Percentiles rank a stretch among this genome's conserved stretches.
Conservation (phyloP, 129 eudicot species). For the Helianthus annuus region HanXRQr2.0-SUNRISE NC_035444.2:2835617-2836116, state of each 20-base stretch:
- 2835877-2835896: neutral
- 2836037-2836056: too few relatives aligned
- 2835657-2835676: neutral
- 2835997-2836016: neutral
- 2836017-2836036: too few relatives aligned
- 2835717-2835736: conserved; percentile 88
- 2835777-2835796: conserved; percentile 62
- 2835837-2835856: neutral
- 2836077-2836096: too few relatives aligned
- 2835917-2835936: conserved; percentile 43
- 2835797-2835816: conserved; percentile 79
- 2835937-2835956: conserved; percentile 68
- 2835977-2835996: conserved; percentile 20
- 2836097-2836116: too few relatives aligned
- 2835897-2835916: neutral
- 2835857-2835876: neutral
- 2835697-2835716: conserved; percentile 94
- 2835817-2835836: conserved; percentile 39
- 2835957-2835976: conserved; percentile 75
- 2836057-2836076: too few relatives aligned
- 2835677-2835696: conserved; percentile 84
- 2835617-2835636: too few relatives aligned
- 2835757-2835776: conserved; percentile 65
- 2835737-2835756: conserved; percentile 84
- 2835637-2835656: too few relatives aligned